Conservation (phyloP, 2,329 filamentous ascomycete species). For the Amauroascus verrucosus region DNA sequence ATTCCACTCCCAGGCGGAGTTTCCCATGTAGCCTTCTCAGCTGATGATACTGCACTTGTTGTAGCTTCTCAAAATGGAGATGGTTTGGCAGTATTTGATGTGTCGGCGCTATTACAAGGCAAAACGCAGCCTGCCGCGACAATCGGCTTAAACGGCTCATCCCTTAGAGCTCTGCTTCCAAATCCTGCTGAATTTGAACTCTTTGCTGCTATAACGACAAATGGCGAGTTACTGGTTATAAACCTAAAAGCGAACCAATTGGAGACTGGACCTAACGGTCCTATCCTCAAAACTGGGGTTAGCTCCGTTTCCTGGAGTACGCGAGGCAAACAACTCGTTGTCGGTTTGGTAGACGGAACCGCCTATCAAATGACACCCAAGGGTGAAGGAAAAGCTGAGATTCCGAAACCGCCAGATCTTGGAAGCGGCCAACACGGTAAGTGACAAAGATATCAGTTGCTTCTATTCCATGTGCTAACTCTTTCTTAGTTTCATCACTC, state of each 20-base stretch:
- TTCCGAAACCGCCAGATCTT: slow-evolving; percentile 65
- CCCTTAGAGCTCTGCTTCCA: slow-evolving; percentile 63
- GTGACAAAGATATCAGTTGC: slow-evolving; percentile 21
- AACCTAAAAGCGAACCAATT: slow-evolving; percentile 61
- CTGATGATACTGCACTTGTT: slow-evolving; percentile 76
- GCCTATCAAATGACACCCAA: slow-evolving; percentile 74
- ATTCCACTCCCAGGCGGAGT: slow-evolving; percentile 64
- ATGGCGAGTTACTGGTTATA: slow-evolving; percentile 73
- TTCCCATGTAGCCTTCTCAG: slow-evolving; percentile 81
- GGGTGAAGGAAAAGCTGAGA: slow-evolving; percentile 63
- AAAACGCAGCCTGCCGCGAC: slow-evolving; percentile 61
- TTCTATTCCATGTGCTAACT: slow-evolving; percentile 5
- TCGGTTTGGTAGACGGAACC: slow-evolving; percentile 70
- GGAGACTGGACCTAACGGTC: slow-evolving; percentile 49
- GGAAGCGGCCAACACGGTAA: slow-evolving; percentile 56
- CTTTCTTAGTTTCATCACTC: slow-evolving; percentile 56
- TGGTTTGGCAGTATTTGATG: slow-evolving; percentile 74
- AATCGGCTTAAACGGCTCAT: slow-evolving; percentile 62
- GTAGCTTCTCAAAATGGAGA: slow-evolving; percentile 72
- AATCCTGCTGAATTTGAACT: slow-evolving; percentile 59
- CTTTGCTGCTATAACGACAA: slow-evolving; percentile 68
- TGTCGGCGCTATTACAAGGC: slow-evolving; percentile 55
- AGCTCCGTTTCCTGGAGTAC: slow-evolving; percentile 85
- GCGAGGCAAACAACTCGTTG: slow-evolving; percentile 84
- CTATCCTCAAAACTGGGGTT: slow-evolving; percentile 60